Conservation (phyloP, 2,329 filamentous ascomycete species). For the Pseudohalonectria lignicola region DNA sequence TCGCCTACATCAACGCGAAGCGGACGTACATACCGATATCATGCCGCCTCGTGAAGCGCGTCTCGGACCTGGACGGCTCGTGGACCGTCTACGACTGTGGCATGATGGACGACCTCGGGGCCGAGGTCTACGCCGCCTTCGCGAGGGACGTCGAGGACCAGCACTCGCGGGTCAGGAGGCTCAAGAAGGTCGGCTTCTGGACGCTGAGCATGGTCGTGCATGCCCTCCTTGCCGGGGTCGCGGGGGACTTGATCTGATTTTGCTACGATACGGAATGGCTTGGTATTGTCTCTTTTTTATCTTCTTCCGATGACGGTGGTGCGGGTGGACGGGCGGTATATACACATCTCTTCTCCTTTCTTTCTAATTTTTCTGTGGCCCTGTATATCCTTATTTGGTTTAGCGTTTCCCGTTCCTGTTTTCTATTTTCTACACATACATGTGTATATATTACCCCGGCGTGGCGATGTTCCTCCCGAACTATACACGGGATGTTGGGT, state of each 20-base stretch:
- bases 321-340: too few relatives aligned
- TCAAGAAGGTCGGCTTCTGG: constrained; percentile 93
- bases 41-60: constrained; percentile 85
- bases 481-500: too few relatives aligned
- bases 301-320: too few relatives aligned
- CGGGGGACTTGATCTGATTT: constrained; percentile 55
- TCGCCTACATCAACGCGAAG: constrained; percentile 95
- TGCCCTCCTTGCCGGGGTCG: constrained; percentile 89
- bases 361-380: too few relatives aligned
- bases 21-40: constrained; percentile 92
- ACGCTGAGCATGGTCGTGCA: constrained; percentile 86
- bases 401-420: too few relatives aligned
- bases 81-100: constrained; percentile 94
- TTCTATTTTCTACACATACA: too few relatives aligned
- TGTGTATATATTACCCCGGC: too few relatives aligned
- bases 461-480: too few relatives aligned
- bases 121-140: constrained; percentile 92
- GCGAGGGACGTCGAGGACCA: constrained; percentile 84
- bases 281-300: too few relatives aligned
- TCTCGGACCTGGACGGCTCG: constrained; percentile 82
- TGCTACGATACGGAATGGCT: too few relatives aligned
- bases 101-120: constrained; percentile 84
- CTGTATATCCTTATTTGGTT: too few relatives aligned
- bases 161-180: constrained; percentile 70
- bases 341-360: too few relatives aligned